Conservation (phyloP, 352 stramenopile species). For the Phytophthora ramorum region DNA sequence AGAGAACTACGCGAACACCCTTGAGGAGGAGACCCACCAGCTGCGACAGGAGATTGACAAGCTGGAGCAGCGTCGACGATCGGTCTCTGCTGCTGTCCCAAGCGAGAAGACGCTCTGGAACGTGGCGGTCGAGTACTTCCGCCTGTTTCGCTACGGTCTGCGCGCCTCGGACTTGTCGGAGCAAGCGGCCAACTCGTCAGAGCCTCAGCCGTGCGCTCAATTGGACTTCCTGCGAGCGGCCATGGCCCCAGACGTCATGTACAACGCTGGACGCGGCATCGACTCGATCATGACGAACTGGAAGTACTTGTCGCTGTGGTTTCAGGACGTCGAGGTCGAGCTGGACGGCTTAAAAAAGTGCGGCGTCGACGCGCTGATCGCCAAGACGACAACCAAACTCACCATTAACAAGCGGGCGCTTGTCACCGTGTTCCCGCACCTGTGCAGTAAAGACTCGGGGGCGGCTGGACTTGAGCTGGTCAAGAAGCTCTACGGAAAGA, state of each 20-base stretch:
- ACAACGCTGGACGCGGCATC: constrained; percentile 3
- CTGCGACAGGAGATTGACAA: constrained; percentile 17
- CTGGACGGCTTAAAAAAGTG: constrained; percentile 6
- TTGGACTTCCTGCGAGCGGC: constrained; percentile 2
- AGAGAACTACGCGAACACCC: constrained; percentile 6
- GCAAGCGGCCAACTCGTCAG: background rate
- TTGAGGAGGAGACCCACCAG: background rate
- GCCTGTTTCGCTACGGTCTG: constrained; percentile 26
- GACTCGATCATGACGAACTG: constrained; percentile 5
- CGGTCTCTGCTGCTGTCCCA: constrained; percentile 5
- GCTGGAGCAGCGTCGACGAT: constrained; percentile 17
- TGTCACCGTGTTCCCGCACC: constrained; percentile 4
- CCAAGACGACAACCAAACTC: background rate
- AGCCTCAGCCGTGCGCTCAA: background rate
- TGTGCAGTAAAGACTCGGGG: background rate
- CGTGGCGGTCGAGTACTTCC: constrained; percentile 33
- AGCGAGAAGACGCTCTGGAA: constrained; percentile 24
- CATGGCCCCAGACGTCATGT: too few relatives aligned
- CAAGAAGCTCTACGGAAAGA: constrained; percentile 2
- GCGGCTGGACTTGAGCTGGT: background rate
- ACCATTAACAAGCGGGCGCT: constrained; percentile 4
- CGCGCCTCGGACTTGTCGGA: background rate
- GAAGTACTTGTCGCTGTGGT: constrained; percentile 8
- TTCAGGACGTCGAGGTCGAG: constrained; percentile 3
- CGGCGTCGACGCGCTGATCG: background rate